A percentile compares a stretch with the other conserved stretches of the same genome.
phyloP scores from a whole-genome alignment of 176 grass and related monocot genomes.

The Carex myosuroides region DNA sequence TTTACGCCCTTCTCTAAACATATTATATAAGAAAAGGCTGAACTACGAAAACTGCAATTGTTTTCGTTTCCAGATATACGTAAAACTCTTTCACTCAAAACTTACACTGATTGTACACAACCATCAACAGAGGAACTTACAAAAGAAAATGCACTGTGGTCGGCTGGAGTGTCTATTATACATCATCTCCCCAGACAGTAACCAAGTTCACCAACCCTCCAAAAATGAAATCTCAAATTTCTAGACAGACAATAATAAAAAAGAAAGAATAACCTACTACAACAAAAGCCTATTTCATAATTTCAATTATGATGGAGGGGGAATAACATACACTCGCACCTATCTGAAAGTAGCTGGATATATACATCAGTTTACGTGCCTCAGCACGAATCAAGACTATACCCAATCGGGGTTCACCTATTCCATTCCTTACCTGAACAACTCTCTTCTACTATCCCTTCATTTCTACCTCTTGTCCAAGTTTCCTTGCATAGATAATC shows the following conservation, averaged over 20 bases:
- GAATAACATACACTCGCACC: slow-evolving; percentile 20
- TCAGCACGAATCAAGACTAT: slow-evolving; percentile 21
- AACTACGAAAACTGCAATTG: neutral
- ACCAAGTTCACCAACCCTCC: slow-evolving; percentile 1
- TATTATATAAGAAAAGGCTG: neutral
- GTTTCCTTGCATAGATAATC: slow-evolving; percentile 8
- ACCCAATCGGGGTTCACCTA: slow-evolving; percentile 1
- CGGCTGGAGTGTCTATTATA: slow-evolving; percentile 20
- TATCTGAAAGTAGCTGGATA: slow-evolving; percentile 24
- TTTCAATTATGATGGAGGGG: slow-evolving; percentile 11
- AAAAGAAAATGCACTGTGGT: slow-evolving; percentile 18
- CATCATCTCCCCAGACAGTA: neutral
- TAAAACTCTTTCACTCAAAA: slow-evolving; percentile 22
- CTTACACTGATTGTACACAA: slow-evolving; percentile 24
- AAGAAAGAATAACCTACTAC: slow-evolving; percentile 36
- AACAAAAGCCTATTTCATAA: slow-evolving; percentile 32
- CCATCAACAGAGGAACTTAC: slow-evolving; percentile 20
- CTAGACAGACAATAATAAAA: slow-evolving; percentile 15
- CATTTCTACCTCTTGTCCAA: slow-evolving; percentile 12
- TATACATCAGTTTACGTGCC: slow-evolving; percentile 20
- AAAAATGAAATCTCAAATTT: slow-evolving; percentile 21
- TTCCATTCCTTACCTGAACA: slow-evolving; percentile 15
- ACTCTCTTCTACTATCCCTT: slow-evolving; percentile 13
- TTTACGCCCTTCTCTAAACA: neutral
- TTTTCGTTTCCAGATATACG: neutral